Evolutionary conservation across 2,329 filamentous ascomycete species (phyloP), one percentile per base, ranked within the genome.

Genomic region (Tolypocladium amazonense): DNA sequence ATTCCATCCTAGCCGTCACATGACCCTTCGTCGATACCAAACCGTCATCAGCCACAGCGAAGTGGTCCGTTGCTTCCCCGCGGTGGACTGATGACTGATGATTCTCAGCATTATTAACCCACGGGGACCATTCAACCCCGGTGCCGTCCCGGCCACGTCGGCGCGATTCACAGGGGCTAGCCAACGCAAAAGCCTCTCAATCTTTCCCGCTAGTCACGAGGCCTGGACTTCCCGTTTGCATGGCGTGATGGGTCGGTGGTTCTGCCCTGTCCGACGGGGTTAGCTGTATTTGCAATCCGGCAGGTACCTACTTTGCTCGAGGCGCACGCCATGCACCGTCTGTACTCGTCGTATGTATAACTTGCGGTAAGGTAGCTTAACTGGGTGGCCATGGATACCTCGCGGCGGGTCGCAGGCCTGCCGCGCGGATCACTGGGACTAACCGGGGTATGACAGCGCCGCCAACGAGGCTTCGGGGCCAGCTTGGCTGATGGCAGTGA

Each of bases 1-100:
- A 56, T 61, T 64, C 61, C 61, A 64, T 56, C 59, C 37, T 38
- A 38, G 55, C 23, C 53, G 63, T 68, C 68, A 68, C 67, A 68
- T 68, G 66, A 70, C 62, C 61, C 33, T 56, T 30, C n/a, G 23
- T 35, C 23, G 23, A 2, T 35, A 35, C 15, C 47, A 52, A 50
- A 27, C 25, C 45, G 3, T 6, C 25, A 20, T 12, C 15, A 50
- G 47, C 50, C 20, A 14, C 50, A n/a, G 30, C n/a, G 50, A 20
- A 50, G 25, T 33, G 50, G 18, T 18, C 47, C 27, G 47, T 33
- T 33, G 27, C 2, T 53, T n/a, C 47, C 47, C 27, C 30, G 18
- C 18, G 30, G 50, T 53, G 50, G 50, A 53, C 50, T 53, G 50
- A 53, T 53, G 50, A 53, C 50, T 53, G 50, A 53, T 53, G 50